These are phyloP conservation scores for Heritiera littoralis DNA, from an alignment of 345 rosid species.

Conservation along the genomic window DNA sequence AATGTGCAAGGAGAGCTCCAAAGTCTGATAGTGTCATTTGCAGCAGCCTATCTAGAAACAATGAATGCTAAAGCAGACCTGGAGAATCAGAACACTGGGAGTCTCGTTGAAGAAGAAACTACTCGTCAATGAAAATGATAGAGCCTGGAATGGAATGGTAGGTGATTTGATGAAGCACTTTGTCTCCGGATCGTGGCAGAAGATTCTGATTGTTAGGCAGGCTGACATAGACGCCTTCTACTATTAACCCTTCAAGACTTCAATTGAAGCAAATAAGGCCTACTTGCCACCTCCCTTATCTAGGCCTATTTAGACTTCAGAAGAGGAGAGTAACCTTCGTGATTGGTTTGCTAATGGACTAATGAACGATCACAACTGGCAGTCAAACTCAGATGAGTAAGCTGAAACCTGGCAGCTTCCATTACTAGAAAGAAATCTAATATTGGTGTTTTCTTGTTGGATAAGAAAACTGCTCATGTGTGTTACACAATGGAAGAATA, in stretches of 20 bases:
- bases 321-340: neutral
- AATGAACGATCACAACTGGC: neutral
- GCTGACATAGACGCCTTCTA: neutral
- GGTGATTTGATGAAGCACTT: neutral
- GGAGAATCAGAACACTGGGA: neutral
- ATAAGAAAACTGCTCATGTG: neutral
- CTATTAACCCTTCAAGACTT: neutral
- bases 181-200: neutral
- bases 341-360: neutral
- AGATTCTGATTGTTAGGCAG: slow-evolving; percentile 3
- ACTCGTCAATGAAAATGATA: neutral
- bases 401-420: neutral
- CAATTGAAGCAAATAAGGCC: neutral
- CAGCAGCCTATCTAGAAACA: neutral
- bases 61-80: neutral
- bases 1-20: neutral
- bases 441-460: slow-evolving; percentile 11
- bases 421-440: neutral
- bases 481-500: neutral
- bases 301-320: neutral
- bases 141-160: neutral
- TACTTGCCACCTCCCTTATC: neutral
- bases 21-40: neutral
- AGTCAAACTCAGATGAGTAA: neutral
- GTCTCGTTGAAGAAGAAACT: neutral